Evolutionary conservation across 257 asterid genomes (phyloP), one percentile per base, ranked within the genome.

Genomic region (Euphrasia confusa): DNA sequence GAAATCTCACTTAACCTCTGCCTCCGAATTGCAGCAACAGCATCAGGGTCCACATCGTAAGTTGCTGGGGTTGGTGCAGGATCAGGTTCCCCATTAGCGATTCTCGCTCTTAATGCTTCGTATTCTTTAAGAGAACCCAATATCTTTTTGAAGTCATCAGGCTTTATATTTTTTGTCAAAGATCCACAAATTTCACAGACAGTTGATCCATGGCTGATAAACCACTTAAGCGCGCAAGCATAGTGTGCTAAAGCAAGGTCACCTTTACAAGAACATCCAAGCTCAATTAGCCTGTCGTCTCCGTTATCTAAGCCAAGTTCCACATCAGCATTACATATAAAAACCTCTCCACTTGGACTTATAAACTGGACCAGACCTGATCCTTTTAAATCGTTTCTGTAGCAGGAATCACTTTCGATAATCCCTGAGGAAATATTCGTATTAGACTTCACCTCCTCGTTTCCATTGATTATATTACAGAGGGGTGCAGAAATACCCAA

Each of bases 201-300:
- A 33, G 87, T 85, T 39, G 96, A 90, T 70, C 97, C 97, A 78
- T 87, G 96, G 83, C 78, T 85, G 73, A 90, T 73, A 70, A 90
- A 87, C 97, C 97, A 90, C 83, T 84, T 87, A 28, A 90, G 89
- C 10, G 96, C 97, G 39, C 97, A 90, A 10, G 93, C 90, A 71
- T 90, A 90, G 74, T 90, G 97, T 39, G 89, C 90, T 52, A 87
- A 72, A 52, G 93, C 95, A 78, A 90, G 90, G 76, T 87, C 97
- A 47, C 72, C 85, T 68, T 90, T 90, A 81, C 97, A 90, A 71
- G 89, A 71, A 74, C 97, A 90, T 13, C 97, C 97, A 58, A 90
- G 96, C 78, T 84, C 93, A 28, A 83, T 15, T 10, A 90, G 71
- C 70, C 68, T 73, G 75, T 83, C 96, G 58, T 80, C 88, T 58